phyloP scores from a whole-genome alignment of 1,284 basidiomycete species.

The Mycena citricolor region DNA sequence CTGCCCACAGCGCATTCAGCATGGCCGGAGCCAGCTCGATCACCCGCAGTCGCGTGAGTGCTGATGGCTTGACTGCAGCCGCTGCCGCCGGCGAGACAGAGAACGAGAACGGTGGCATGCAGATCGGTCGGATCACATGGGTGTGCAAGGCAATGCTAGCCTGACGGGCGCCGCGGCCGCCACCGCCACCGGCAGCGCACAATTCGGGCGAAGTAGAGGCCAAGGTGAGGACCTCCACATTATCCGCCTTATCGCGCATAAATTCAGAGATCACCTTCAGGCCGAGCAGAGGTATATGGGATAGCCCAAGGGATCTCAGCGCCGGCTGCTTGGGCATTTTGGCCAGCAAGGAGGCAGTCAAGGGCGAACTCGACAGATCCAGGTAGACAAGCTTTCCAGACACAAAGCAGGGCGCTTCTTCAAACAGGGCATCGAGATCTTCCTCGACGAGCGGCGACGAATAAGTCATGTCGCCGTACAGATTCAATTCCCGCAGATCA shows the following conservation, averaged over 20 bases:
- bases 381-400: constrained; percentile 81
- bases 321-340: constrained; percentile 67
- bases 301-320: constrained; percentile 86
- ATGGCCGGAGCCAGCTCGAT: constrained; percentile 83
- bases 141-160: constrained; percentile 66
- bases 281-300: constrained; percentile 75
- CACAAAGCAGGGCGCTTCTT: constrained; percentile 78
- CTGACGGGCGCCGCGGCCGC: constrained; percentile 44
- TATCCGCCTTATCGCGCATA: constrained; percentile 65
- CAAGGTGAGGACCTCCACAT: constrained; percentile 86
- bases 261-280: constrained; percentile 72
- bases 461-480: constrained; percentile 89
- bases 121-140: constrained; percentile 75
- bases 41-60: constrained; percentile 79
- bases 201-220: constrained; percentile 75
- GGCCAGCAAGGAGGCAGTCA: constrained; percentile 61
- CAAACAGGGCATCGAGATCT: constrained; percentile 72
- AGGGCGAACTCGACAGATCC: constrained; percentile 83
- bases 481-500: constrained; percentile 75
- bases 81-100: constrained; percentile 29
- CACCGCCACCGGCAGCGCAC: constrained; percentile 42
- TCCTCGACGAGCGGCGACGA: constrained; percentile 73
- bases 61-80: constrained; percentile 32
- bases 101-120: constrained; percentile 76
- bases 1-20: constrained; percentile 70